Percentiles rank a stretch among this genome's conserved stretches.
phyloP scores from a whole-genome alignment of 73 alveolate species.

The Halteria grandinella region DNA sequence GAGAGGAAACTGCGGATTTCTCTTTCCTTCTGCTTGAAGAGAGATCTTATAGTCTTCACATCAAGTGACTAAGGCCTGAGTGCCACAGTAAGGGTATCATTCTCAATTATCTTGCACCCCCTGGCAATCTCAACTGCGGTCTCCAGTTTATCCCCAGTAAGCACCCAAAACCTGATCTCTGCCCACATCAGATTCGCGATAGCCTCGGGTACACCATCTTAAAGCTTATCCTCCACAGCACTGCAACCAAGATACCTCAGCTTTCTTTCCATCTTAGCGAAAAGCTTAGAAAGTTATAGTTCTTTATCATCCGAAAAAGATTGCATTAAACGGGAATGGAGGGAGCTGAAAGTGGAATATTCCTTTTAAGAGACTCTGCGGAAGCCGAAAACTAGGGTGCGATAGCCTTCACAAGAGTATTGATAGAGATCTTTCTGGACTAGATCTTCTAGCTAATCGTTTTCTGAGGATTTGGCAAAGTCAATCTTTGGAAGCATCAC shows the following conservation, averaged over 20 bases:
- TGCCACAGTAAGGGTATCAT: conserved; percentile 68
- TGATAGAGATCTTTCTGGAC: neutral
- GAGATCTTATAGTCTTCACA: too few species aligned
- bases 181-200: conserved; percentile 78
- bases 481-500: conserved; percentile 73
- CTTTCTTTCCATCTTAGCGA: conserved; percentile 29
- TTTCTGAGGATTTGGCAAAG: conserved; percentile 31
- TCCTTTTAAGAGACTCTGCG: conserved; percentile 42
- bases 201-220: conserved; percentile 92
- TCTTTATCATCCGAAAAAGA: conserved; percentile 29
- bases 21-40: too few species aligned
- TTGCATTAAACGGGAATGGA: neutral
- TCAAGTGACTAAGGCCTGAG: too few species aligned
- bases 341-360: neutral
- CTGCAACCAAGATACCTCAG: conserved; percentile 56
- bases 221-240: conserved; percentile 94
- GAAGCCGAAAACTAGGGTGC: conserved; percentile 58
- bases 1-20: neutral
- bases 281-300: conserved; percentile 20
- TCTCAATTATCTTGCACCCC: conserved; percentile 84
- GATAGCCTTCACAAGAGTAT: conserved; percentile 57
- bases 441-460: neutral
- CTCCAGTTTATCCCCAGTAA: conserved; percentile 91
- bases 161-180: conserved; percentile 87
- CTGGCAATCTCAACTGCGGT: conserved; percentile 90